Evolutionary conservation across 257 asterid genomes (phyloP), one percentile per base, ranked within the genome.

Genomic region (Nicotiana otophora): DNA sequence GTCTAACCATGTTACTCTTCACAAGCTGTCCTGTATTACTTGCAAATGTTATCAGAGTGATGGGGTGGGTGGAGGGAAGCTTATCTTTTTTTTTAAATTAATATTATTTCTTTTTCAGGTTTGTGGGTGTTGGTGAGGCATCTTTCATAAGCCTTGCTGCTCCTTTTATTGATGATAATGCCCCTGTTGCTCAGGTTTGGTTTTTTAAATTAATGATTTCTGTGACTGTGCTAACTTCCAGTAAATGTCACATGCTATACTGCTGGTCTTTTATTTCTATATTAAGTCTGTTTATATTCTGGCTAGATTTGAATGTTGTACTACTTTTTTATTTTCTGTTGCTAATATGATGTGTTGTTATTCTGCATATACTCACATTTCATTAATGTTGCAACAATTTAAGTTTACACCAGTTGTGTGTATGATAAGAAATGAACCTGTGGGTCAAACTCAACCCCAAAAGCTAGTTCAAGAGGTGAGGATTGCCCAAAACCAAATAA

Each of bases 91-190:
- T 4, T 36, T 34, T 15, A 81, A 20, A 65, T 51, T 66, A 48
- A 8, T 81, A 31, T 31, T 14, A 0, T 55, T 51, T 48, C 78
- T 81, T 55, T 82, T 80, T 60, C 83, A 93, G 98, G 98, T 87
- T 93, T 65, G 98, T 93, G 78, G 98, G 98, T 83, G 97, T 93
- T 66, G 97, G 98, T 19, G 98, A 93, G 90, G 98, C 98, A 86
- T 93, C 97, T 53, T 93, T 93, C 77, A 88, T 91, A 81, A 92
- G 97, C 89, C 97, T 93, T 77, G 97, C 97, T 7, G 94, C 98
- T 90, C 98, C 98, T 60, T 93, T 92, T 89, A 93, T 93, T 51
- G 98, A 93, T 62, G 98, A 93, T 86, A 93, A 90, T 85, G 98
- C 98, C 82, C 98, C 97, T 48, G 84, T 60, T 53, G 75, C 93